phyloP scores from a whole-genome alignment of 2,329 filamentous ascomycete species.

The Xylaria sp. region DNA sequence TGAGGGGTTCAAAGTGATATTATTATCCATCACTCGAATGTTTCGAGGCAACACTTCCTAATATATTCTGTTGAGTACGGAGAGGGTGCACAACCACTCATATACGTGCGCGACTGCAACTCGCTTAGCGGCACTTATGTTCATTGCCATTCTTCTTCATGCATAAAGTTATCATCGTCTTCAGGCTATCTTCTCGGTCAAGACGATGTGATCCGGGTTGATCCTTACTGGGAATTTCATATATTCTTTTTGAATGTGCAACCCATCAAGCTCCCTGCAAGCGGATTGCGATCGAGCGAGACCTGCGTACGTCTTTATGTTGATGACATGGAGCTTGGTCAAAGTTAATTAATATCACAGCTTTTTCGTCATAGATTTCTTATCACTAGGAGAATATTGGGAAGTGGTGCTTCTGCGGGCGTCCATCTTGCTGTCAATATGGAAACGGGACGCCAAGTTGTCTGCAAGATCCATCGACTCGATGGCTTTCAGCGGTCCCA shows the following conservation, averaged over 20 bases:
- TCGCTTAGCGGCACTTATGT: constrained; percentile 65
- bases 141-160: constrained; percentile 58
- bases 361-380: constrained; percentile 59
- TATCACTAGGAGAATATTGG: constrained; percentile 61
- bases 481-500: constrained; percentile 43
- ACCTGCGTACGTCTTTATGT: constrained; percentile 45
- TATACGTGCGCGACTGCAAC: constrained; percentile 66
- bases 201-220: constrained; percentile 59
- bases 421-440: constrained; percentile 66
- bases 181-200: constrained; percentile 60
- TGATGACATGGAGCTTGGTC: constrained; percentile 1
- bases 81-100: constrained; percentile 49
- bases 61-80: constrained; percentile 66
- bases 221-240: constrained; percentile 51
- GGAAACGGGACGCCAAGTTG: constrained; percentile 66
- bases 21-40: constrained; percentile 52
- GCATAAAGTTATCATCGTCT: constrained; percentile 44
- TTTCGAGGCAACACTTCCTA: constrained; percentile 66
- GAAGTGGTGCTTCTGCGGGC: constrained; percentile 62
- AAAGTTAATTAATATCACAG: constrained; percentile 46
- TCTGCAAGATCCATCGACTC: constrained; percentile 73
- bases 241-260: constrained; percentile 46
- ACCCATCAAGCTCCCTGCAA: constrained; percentile 34
- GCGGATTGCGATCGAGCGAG: constrained; percentile 48
- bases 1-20: constrained; percentile 48